A percentile compares a stretch with the other conserved stretches of the same genome.
These are phyloP conservation scores for Aspergillus sp. DNA, from an alignment of 2,329 filamentous ascomycete genomes.

Conservation along the genomic window DNA sequence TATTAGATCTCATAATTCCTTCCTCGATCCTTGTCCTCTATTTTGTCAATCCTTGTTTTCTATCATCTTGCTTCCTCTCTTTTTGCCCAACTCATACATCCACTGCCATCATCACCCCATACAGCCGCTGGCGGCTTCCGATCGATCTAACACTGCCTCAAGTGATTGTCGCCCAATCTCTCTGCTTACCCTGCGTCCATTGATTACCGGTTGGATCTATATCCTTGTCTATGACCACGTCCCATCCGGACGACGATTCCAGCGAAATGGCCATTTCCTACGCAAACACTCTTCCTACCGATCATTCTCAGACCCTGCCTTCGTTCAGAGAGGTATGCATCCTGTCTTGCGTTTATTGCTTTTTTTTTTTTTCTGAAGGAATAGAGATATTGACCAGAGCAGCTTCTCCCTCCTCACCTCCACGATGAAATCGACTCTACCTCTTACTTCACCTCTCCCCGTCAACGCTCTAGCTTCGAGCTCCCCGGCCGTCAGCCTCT, in stretches of 20 bases:
- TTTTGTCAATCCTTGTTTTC: constrained; percentile 1
- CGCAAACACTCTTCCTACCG: constrained; percentile 25
- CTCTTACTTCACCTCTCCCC: constrained; percentile 25
- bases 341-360: no score
- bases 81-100: not conserved
- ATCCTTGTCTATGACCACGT: constrained; percentile 31
- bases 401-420: constrained; percentile 36
- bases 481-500: constrained; percentile 17
- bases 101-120: not conserved
- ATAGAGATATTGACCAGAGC: constrained; percentile 6
- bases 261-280: constrained; percentile 35
- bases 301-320: constrained; percentile 29
- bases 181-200: not conserved
- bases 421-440: constrained; percentile 38
- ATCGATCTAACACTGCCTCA: constrained; percentile 2
- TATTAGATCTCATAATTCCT: not conserved
- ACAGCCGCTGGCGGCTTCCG: constrained; percentile 3
- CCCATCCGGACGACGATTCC: constrained; percentile 27
- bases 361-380: not conserved
- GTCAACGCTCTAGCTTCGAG: constrained; percentile 21
- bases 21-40: constrained; percentile 1
- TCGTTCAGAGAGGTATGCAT: constrained; percentile 33
- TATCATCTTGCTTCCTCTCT: constrained; percentile 1
- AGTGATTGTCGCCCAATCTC: not conserved
- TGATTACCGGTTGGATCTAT: not conserved